Base-by-base conservation (phyloP, 2,329 filamentous ascomycete species). In the Colletotrichum acutatum region DNA sequence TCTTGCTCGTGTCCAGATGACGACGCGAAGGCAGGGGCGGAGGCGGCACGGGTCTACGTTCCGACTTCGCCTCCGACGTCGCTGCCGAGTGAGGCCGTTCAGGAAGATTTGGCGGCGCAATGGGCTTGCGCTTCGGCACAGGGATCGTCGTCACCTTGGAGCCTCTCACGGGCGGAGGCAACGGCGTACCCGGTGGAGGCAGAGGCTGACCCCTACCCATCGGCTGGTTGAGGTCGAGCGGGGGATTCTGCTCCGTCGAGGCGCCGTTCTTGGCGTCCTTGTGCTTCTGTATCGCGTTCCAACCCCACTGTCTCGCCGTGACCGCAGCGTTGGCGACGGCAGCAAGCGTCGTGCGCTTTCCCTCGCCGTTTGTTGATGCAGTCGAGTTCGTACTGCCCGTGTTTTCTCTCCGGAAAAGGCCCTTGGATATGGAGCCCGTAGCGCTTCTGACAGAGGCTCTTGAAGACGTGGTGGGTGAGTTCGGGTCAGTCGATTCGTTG, bases 151-250 rank as follows among this genome's bases (percentile, higher is more conserved):
- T 88, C 57, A 89, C 88, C 78, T 89, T 90, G 7, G 89, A 87
- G 70, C 86, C 88, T 66, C 86, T 89, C 46, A 91, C 90, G 1
- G 92, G 92, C 54, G 86, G 90, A 2, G 95, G 95, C 1, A 97
- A 86, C 4, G 95, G 95, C 57, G 89, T 91, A 2, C 95, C 95
- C 2, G 93, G 94, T 9, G 95, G 94, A 59, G 94, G 95, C 22
- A 97, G 85, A 1, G 95, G 95, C 76, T 93, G 92, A 0, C 95
- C 95, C 52, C 95, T 89, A 1, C 95, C 95, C 85, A 97, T 95
- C 2, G 95, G 95, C 77, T 94, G 90, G 75, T 81, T 83, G 72
- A 89, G 76, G 82, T 90, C 81, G 74, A 90, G 58, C 19, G 76
- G 74, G 30, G 78, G 70, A 24, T 76, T 74, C 49, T 65, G 12